Evolutionary conservation across 164 flowering plant species (phyloP), one percentile per base, ranked within the genome.

Genomic region (Paratinospora sagittata): DNA sequence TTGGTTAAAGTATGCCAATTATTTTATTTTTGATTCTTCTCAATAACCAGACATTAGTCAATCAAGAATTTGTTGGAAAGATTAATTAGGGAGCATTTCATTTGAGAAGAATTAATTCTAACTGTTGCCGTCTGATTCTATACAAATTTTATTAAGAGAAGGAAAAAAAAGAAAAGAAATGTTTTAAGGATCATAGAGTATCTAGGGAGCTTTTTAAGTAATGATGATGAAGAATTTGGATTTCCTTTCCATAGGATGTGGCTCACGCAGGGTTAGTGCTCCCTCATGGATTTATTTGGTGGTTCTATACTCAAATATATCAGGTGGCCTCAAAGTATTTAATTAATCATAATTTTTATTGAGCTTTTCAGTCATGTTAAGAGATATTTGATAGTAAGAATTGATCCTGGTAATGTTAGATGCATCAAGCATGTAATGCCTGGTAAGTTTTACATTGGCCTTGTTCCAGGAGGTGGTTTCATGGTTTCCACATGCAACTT

Each of bases 1-100:
- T 78, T 95, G 99, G 99, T 83, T 92, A 71, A 89, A 74, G 99
- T 95, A 88, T 74, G 96, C 64, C 10, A 62, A 39, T 24, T 55
- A 36, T 57, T 24, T 67, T 64, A 33, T 21, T 7, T 37, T 26
- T 12, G 34, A 60, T 3, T 12, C 13, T 62, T 23, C 34, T 68
- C 27, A 26, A 19, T 55, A 55, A 55, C 24, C 21, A 26, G 52
- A 33, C 60, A 66, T 62, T 72, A 71, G 45, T 62, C 33, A 47
- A 13, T 36, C 7, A 66, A 66, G 13, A 17, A 24, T 37, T 72
- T 65, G 49, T 30, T 2, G 30, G 47, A 55, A 10, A 17, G 36
- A 27, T 21, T 14, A 57, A 72, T 30, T 26, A 24, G 33, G 33
- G 36, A 10, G 27, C n/a, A 19, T 68, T 19, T 9, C 8, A 47